phyloP scores from a whole-genome alignment of 805 yeast species.

The Pichia exigua region DNA sequence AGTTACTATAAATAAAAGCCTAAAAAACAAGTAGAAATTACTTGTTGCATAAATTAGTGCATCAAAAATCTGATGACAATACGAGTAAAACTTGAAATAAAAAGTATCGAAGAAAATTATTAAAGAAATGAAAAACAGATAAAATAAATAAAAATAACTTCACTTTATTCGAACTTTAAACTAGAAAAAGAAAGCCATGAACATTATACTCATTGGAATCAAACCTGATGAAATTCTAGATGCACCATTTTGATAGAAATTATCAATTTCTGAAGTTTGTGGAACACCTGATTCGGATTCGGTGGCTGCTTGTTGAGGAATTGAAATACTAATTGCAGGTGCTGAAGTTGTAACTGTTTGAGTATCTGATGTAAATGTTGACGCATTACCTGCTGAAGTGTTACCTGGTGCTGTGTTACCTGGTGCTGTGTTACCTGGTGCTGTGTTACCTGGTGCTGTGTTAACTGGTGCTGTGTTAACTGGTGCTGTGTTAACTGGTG shows the following conservation, averaged over 20 bases:
- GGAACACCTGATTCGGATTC: neutral
- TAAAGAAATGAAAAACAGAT: neutral
- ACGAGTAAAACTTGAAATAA: neutral
- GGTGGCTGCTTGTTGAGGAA: neutral
- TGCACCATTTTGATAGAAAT: constrained; percentile 3
- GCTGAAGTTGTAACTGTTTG: neutral
- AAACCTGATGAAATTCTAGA: neutral
- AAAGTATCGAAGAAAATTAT: neutral
- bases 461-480: no score
- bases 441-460: neutral
- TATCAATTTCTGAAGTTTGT: neutral
- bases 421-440: neutral
- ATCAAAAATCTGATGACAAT: neutral
- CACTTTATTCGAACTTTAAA: neutral
- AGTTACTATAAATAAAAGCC: neutral
- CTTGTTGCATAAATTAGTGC: neutral
- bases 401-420: neutral
- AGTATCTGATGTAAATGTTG: neutral
- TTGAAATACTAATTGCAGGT: neutral
- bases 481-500: no score
- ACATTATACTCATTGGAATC: neutral
- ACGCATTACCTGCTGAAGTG: neutral
- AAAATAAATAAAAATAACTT: neutral
- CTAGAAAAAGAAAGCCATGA: neutral
- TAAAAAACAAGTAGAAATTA: neutral